These are phyloP conservation scores for Globisporangium parvum DNA, from an alignment of 352 stramenopile species.

Conservation along the genomic window DNA sequence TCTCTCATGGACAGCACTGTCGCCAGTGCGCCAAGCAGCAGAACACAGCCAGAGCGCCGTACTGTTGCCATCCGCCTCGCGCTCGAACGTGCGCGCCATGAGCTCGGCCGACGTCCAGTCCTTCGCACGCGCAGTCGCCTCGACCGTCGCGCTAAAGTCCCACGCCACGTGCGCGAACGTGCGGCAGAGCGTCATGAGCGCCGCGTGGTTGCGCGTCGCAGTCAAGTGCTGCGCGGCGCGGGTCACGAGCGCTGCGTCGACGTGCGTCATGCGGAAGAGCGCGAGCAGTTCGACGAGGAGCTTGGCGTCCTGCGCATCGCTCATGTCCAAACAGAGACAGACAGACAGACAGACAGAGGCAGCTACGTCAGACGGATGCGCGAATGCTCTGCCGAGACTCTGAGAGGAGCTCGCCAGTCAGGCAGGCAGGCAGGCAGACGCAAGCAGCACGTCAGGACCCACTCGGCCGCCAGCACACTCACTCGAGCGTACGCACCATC, in stretches of 20 bases:
- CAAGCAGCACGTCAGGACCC: too few species aligned
- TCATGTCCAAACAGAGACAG: too few species aligned
- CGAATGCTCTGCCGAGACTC: background rate
- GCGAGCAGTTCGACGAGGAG: slow-evolving; percentile 1
- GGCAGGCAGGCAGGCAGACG: background rate
- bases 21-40: slow-evolving; percentile 6
- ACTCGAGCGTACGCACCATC: background rate
- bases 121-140: slow-evolving; percentile 35
- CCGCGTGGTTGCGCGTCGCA: slow-evolving; percentile 34
- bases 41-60: background rate
- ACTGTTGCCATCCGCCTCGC: background rate
- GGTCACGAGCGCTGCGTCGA: slow-evolving; percentile 19
- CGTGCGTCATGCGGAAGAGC: slow-evolving; percentile 6
- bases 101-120: slow-evolving; percentile 60
- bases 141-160: slow-evolving; percentile 28
- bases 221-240: slow-evolving; percentile 22
- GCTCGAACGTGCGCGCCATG: slow-evolving; percentile 20
- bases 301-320: background rate
- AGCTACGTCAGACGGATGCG: slow-evolving; percentile 11
- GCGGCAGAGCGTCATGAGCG: slow-evolving; percentile 40
- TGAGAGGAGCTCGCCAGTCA: too few species aligned
- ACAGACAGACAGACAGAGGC: too few species aligned
- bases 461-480: too few species aligned
- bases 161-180: slow-evolving; percentile 28
- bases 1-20: slow-evolving; percentile 10